Evolutionary conservation across 495 filamentous ascomycete species (phyloP).

Genomic region (Hyaloscypha hepaticicola): DNA sequence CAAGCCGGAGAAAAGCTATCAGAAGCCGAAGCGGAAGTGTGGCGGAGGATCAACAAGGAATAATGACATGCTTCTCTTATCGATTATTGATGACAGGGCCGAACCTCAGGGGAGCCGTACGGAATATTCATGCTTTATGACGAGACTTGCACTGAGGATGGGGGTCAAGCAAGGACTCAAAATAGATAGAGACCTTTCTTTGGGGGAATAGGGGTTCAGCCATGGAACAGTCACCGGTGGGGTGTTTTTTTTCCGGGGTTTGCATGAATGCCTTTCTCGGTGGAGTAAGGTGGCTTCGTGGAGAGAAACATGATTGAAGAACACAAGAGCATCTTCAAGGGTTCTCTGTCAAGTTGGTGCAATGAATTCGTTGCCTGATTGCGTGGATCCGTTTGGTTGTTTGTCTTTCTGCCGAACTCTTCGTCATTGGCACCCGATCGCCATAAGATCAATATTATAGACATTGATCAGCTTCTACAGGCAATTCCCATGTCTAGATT

Average conservation of each 20-base stretch:
- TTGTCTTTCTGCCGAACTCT: constrained; percentile 14
- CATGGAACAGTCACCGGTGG: not conserved
- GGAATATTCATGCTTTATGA: not conserved
- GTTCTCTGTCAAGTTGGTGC: constrained; percentile 11
- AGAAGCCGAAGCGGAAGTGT: constrained; percentile 55
- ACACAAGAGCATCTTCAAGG: not conserved
- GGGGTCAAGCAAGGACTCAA: not conserved
- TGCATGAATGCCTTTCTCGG: constrained; percentile 24
- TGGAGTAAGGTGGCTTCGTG: constrained; percentile 21
- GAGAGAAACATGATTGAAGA: constrained; percentile 22
- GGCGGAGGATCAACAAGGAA: constrained; percentile 51
- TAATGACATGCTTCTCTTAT: constrained; percentile 18
- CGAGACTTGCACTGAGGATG: not conserved
- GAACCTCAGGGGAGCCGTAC: not conserved
- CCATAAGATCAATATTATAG: constrained; percentile 28
- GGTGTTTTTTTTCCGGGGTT: constrained; percentile 14
- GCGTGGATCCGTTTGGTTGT: constrained; percentile 22
- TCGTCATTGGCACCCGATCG: constrained; percentile 24
- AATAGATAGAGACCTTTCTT: not conserved
- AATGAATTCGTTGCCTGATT: constrained; percentile 4
- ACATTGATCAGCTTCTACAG: constrained; percentile 18
- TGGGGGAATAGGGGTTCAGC: not conserved
- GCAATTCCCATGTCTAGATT: constrained; percentile 22
- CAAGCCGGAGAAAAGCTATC: constrained; percentile 50
- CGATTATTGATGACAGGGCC: constrained; percentile 5